These are phyloP conservation scores for Urtica urens DNA, from an alignment of 306 rosid species.

Conservation along the genomic window DNA sequence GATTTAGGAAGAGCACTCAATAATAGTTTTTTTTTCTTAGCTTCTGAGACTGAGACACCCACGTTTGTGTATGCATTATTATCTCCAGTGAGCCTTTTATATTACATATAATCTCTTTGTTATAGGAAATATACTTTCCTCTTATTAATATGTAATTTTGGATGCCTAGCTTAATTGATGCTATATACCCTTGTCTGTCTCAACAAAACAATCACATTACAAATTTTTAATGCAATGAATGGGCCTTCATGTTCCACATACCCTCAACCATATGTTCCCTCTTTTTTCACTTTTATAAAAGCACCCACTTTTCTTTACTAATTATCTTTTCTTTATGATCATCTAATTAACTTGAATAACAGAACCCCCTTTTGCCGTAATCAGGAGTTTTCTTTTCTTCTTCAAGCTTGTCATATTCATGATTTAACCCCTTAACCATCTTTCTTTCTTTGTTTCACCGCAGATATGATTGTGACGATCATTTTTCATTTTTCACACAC, in stretches of 20 bases:
- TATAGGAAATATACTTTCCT: conserved; percentile 28
- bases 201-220: conserved; percentile 55
- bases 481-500: conserved; percentile 20
- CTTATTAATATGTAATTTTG: conserved; percentile 22
- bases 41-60: conserved; percentile 24
- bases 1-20: conserved; percentile 22
- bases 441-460: no score
- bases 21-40: conserved; percentile 23
- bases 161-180: conserved; percentile 79
- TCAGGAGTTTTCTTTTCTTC: conserved; percentile 21
- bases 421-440: conserved; percentile 13
- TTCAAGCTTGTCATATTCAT: conserved; percentile 21
- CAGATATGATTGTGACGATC: conserved; percentile 18
- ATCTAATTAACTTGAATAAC: conserved; percentile 47
- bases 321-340: conserved; percentile 20
- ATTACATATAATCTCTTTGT: conserved; percentile 40
- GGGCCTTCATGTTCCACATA: conserved; percentile 64
- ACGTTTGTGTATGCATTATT: conserved; percentile 30
- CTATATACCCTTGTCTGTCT: conserved; percentile 88
- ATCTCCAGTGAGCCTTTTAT: conserved; percentile 28
- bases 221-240: conserved; percentile 49
- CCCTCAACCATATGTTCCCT: conserved; percentile 33
- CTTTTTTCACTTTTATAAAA: conserved; percentile 25
- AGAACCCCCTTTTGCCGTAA: conserved; percentile 1
- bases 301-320: conserved; percentile 31